Conservation (phyloP, 2,329 filamentous ascomycete genomes). For the Aspergillus ochraceus region DNA sequence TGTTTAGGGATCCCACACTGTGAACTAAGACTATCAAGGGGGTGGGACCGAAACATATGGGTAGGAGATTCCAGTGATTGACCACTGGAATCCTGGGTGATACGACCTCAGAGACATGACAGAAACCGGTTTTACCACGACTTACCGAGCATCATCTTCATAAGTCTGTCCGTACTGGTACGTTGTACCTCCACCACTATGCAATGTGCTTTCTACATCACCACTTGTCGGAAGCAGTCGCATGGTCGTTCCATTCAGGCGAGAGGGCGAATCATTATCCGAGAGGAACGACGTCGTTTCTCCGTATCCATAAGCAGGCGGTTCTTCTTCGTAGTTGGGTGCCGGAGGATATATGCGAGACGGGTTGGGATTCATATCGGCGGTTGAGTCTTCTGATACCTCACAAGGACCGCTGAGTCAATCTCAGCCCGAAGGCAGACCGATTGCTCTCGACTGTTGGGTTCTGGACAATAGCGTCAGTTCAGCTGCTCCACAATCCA, state of each 20-base stretch:
- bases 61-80: conserved; percentile 5
- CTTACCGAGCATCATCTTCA: conserved; percentile 39
- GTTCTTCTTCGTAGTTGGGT: conserved; percentile 43
- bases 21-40: conserved; percentile 5
- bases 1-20: background rate
- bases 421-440: conserved; percentile 1
- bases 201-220: conserved; percentile 35
- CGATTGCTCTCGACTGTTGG: background rate
- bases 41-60: conserved; percentile 1
- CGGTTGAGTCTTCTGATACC: background rate
- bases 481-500: background rate
- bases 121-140: conserved; percentile 16
- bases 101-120: conserved; percentile 6
- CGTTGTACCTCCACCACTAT: conserved; percentile 25
- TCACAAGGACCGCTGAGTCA: background rate
- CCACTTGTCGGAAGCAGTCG: conserved; percentile 44
- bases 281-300: conserved; percentile 32
- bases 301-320: conserved; percentile 41
- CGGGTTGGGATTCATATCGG: conserved; percentile 21
- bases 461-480: background rate
- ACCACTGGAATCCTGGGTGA: conserved; percentile 10
- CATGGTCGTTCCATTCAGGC: conserved; percentile 44
- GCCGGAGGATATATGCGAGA: conserved; percentile 31
- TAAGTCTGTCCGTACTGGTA: conserved; percentile 30
- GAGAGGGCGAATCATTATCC: conserved; percentile 29